Conservation (phyloP, 805 yeast species). For the Wickerhamomyces sydowiorum region DNA sequence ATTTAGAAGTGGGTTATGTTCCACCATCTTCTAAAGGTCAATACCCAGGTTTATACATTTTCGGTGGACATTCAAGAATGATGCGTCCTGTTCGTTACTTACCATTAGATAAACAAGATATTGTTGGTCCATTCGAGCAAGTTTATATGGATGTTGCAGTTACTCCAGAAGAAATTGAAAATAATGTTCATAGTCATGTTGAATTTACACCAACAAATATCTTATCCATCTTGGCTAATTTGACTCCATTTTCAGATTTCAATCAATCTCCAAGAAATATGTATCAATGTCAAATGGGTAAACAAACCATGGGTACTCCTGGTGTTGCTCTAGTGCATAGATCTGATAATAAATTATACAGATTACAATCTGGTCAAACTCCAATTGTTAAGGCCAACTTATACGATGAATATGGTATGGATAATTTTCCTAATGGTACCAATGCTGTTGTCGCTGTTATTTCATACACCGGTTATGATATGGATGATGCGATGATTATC, state of each 20-base stretch:
- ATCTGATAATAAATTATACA: conserved; percentile 90
- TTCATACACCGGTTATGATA: conserved; percentile 98
- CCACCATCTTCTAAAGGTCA: conserved; percentile 97
- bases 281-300: conserved; percentile 99
- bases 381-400: conserved; percentile 93
- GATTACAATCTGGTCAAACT: conserved; percentile 92
- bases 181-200: conserved; percentile 81
- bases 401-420: conserved; percentile 96
- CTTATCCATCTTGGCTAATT: conserved; percentile 87
- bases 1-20: conserved; percentile 89
- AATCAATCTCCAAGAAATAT: conserved; percentile 99
- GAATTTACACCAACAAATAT: conserved; percentile 95
- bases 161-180: conserved; percentile 83
- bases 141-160: conserved; percentile 96
- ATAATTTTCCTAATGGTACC: conserved; percentile 96
- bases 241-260: conserved; percentile 97
- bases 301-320: conserved; percentile 99
- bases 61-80: conserved; percentile 93
- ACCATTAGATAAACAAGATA: conserved; percentile 77
- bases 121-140: conserved; percentile 97
- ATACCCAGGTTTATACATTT: conserved; percentile 90
- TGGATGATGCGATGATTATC: conserved; percentile 99
- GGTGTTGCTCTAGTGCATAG: conserved; percentile 92
- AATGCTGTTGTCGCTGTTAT: conserved; percentile 99
- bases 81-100: conserved; percentile 91